Evolutionary conservation across 805 yeast species (phyloP).

Genomic region (Wickerhamomyces pijperi): DNA sequence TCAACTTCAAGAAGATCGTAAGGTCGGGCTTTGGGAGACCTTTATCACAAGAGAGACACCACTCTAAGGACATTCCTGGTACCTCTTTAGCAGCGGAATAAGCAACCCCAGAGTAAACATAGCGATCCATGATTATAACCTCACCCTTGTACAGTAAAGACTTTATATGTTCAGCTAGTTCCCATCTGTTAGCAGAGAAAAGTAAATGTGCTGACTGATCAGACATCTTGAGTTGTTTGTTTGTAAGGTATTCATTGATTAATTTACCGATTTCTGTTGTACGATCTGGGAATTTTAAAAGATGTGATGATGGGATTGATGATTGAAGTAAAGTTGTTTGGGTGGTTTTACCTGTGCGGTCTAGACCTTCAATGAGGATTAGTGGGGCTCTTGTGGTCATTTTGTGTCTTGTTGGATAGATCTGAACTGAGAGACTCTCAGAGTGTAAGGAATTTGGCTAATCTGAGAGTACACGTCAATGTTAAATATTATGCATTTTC

Average conservation of each 20-base stretch:
- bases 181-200: constrained; percentile 96
- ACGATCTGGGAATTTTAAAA: constrained; percentile 77
- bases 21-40: constrained; percentile 86
- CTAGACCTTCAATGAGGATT: constrained; percentile 85
- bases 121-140: constrained; percentile 69
- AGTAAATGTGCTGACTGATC: constrained; percentile 81
- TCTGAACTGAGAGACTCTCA: too few relatives aligned
- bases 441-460: too few relatives aligned
- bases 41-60: constrained; percentile 75
- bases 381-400: constrained; percentile 70
- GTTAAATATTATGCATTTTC: too few relatives aligned
- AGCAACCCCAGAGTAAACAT: constrained; percentile 87
- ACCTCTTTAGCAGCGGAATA: constrained; percentile 69
- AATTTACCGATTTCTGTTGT: constrained; percentile 71
- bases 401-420: too few relatives aligned
- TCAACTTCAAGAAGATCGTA: constrained; percentile 62
- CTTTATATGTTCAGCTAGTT: constrained; percentile 39
- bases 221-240: constrained; percentile 35
- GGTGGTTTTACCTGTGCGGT: constrained; percentile 89
- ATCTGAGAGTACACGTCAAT: too few relatives aligned
- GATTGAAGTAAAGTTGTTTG: constrained; percentile 42
- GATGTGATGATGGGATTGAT: constrained; percentile 24
- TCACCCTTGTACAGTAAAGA: constrained; percentile 37
- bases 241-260: constrained; percentile 62
- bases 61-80: constrained; percentile 43